A percentile compares a stretch with the other conserved stretches of the same genome.
Conservation (phyloP, 495 filamentous ascomycete genomes). For the Xylaria longipes region DNA sequence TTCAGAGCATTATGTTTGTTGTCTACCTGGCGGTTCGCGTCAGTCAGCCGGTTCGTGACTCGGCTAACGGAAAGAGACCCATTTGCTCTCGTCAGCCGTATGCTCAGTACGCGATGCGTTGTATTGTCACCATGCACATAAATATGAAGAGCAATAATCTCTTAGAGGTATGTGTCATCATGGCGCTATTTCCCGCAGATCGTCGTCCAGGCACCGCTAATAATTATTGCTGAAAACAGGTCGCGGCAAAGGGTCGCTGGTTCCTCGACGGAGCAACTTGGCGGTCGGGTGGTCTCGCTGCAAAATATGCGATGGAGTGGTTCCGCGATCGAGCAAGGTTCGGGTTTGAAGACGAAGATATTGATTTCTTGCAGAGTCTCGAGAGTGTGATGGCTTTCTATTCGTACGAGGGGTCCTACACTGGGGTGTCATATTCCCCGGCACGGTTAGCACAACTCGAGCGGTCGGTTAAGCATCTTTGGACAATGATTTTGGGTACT, state of each 20-base stretch:
- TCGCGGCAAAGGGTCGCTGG: slow-evolving; percentile 13
- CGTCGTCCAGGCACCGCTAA: neutral
- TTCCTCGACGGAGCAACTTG: slow-evolving; percentile 20
- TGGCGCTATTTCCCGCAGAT: neutral
- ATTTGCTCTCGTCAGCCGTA: neutral
- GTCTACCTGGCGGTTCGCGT: slow-evolving; percentile 8
- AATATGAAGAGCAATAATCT: slow-evolving; percentile 19
- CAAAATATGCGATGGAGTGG: slow-evolving; percentile 1
- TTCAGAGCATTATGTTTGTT: slow-evolving; percentile 7
- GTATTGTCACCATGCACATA: slow-evolving; percentile 12
- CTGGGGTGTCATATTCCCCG: slow-evolving; percentile 9
- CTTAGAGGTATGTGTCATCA: neutral
- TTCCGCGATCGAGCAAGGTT: neutral
- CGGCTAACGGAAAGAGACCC: neutral
- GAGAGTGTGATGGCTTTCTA: slow-evolving; percentile 18
- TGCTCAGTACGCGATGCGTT: slow-evolving; percentile 7
- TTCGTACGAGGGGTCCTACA: slow-evolving; percentile 5
- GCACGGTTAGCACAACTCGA: slow-evolving; percentile 11
- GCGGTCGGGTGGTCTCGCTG: slow-evolving; percentile 14
- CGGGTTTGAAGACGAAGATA: slow-evolving; percentile 11
- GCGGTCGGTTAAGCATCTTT: slow-evolving; percentile 16
- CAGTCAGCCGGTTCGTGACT: neutral
- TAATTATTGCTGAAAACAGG: neutral
- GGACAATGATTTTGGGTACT: slow-evolving; percentile 7
- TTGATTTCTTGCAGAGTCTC: slow-evolving; percentile 11